These are phyloP conservation scores for Friedmanniomyces endolithicus DNA, from an alignment of 495 filamentous ascomycete genomes.

Conservation along the genomic window DNA sequence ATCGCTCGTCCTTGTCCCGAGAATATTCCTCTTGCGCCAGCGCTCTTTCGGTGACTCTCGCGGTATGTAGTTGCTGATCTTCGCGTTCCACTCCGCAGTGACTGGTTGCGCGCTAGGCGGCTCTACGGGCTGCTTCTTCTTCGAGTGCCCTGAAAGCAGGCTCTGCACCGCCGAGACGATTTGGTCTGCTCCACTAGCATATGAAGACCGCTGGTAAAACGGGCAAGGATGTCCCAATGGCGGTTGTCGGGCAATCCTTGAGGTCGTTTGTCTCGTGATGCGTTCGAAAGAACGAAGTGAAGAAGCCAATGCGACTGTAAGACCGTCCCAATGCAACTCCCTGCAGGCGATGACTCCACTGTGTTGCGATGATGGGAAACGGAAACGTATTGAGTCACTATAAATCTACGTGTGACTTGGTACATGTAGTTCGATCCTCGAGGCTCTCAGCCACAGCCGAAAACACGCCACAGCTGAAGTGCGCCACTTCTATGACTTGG, in stretches of 20 bases:
- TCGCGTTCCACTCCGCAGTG: background rate
- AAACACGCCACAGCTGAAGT: too few relatives aligned
- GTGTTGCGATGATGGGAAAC: too few relatives aligned
- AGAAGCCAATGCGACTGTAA: constrained; percentile 3
- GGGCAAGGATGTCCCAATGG: background rate
- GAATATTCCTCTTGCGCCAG: background rate
- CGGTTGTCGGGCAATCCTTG: background rate
- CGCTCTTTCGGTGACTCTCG: background rate
- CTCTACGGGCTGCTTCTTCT: background rate
- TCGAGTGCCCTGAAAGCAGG: background rate
- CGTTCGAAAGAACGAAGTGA: background rate
- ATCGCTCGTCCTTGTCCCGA: background rate
- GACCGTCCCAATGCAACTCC: too few relatives aligned
- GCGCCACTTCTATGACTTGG: too few relatives aligned
- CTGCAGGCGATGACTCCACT: too few relatives aligned
- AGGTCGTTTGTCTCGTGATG: constrained; percentile 4
- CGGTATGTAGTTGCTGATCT: background rate
- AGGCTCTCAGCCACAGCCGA: too few relatives aligned
- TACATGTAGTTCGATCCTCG: too few relatives aligned
- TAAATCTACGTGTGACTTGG: too few relatives aligned
- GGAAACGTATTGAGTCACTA: too few relatives aligned
- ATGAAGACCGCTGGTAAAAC: background rate
- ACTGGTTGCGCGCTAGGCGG: background rate
- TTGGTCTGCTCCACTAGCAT: background rate
- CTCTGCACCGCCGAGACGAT: background rate